These are phyloP conservation scores for Hortiboletus flavorubellus DNA, from an alignment of 768 basidiomycete genomes.

Conservation along the genomic window DNA sequence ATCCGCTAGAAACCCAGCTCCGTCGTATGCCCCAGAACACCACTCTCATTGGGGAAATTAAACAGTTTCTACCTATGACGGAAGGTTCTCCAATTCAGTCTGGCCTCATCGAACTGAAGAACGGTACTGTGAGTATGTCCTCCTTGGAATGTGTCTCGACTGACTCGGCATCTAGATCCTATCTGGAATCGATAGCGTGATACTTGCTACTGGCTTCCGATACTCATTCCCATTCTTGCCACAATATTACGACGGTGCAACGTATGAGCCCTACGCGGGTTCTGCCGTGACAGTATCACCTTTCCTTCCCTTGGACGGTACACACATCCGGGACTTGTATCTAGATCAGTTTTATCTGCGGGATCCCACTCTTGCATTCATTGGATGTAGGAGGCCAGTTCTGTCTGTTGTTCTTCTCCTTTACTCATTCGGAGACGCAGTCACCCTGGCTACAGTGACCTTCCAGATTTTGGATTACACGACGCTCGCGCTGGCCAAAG, in stretches of 20 bases:
- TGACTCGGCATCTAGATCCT: too few species aligned
- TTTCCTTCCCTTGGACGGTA: slow-evolving; percentile 4
- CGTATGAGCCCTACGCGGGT: neutral
- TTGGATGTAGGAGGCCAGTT: too few species aligned
- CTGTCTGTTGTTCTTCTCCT: too few species aligned
- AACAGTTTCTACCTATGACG: neutral
- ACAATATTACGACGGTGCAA: slow-evolving; percentile 1
- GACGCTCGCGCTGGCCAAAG: slow-evolving; percentile 9
- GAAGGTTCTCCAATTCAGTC: slow-evolving; percentile 6
- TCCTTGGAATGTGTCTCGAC: too few species aligned
- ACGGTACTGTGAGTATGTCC: too few species aligned
- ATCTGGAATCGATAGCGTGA: slow-evolving; percentile 6
- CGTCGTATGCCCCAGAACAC: slow-evolving; percentile 2
- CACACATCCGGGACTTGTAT: too few species aligned
- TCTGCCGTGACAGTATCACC: neutral
- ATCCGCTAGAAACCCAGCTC: too few species aligned
- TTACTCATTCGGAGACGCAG: neutral
- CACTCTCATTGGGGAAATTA: slow-evolving; percentile 3
- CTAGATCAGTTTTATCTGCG: too few species aligned
- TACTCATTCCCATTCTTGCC: too few species aligned
- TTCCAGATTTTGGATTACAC: neutral
- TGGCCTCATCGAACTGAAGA: slow-evolving; percentile 5
- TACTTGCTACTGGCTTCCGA: too few species aligned
- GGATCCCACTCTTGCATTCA: too few species aligned
- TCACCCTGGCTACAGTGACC: neutral